Percentiles rank a stretch among this genome's conserved stretches.
These are phyloP conservation scores for Myxozyma geophila DNA, from an alignment of 805 yeast genomes.

Conservation along the genomic window DNA sequence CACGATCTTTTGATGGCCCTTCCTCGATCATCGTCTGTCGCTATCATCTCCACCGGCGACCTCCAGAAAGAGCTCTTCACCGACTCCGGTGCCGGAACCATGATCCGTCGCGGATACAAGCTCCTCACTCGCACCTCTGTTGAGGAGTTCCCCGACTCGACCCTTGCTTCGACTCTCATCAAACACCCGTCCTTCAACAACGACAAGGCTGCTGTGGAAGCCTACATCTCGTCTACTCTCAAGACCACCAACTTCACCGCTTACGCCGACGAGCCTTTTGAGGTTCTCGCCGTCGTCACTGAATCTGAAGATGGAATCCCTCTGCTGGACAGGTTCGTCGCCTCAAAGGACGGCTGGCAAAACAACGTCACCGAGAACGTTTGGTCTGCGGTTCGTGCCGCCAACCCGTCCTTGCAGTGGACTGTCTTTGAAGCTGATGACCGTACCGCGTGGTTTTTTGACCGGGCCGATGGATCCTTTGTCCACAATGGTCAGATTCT, in stretches of 20 bases:
- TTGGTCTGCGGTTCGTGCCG: slow-evolving; percentile 78
- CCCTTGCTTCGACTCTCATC: slow-evolving; percentile 73
- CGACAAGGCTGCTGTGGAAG: slow-evolving; percentile 75
- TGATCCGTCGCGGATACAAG: slow-evolving; percentile 96
- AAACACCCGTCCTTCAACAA: slow-evolving; percentile 76
- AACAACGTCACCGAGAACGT: slow-evolving; percentile 96
- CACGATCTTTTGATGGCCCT: slow-evolving; percentile 89
- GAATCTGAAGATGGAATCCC: slow-evolving; percentile 59
- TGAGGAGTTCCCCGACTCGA: slow-evolving; percentile 66
- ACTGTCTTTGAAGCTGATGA: slow-evolving; percentile 86
- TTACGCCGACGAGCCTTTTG: slow-evolving; percentile 94
- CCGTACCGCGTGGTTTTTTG: slow-evolving; percentile 88
- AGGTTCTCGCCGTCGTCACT: slow-evolving; percentile 85
- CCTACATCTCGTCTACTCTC: slow-evolving; percentile 69
- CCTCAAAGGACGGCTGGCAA: slow-evolving; percentile 92
- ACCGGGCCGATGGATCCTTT: slow-evolving; percentile 92
- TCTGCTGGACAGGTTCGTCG: slow-evolving; percentile 79
- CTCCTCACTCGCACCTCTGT: slow-evolving; percentile 67
- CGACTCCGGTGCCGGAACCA: slow-evolving; percentile 98
- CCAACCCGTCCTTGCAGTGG: slow-evolving; percentile 81
- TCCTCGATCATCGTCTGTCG: slow-evolving; percentile 97
- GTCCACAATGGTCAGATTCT: slow-evolving; percentile 84
- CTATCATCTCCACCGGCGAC: slow-evolving; percentile 93
- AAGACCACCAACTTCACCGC: slow-evolving; percentile 68
- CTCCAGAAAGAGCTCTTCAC: slow-evolving; percentile 97